Percentiles rank a stretch among this genome's conserved stretches.
Conservation (phyloP, 805 yeast genomes). For the Candida awuae region DNA sequence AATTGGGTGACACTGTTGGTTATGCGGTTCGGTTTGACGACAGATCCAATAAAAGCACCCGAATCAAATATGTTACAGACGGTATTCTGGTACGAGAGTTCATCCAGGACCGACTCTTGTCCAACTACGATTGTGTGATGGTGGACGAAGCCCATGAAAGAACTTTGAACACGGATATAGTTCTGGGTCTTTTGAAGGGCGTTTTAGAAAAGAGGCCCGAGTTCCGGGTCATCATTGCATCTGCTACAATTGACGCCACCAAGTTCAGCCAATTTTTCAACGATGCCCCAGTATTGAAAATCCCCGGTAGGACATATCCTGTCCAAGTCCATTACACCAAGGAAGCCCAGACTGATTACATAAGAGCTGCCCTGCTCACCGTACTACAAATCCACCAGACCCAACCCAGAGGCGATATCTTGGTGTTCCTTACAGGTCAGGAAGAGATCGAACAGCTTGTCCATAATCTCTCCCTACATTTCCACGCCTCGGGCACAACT, state of each 20-base stretch:
- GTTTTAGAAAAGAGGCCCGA: slow-evolving; percentile 57
- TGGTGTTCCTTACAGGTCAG: slow-evolving; percentile 91
- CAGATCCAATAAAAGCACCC: slow-evolving; percentile 52
- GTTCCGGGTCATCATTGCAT: slow-evolving; percentile 70
- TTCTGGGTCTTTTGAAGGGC: slow-evolving; percentile 74
- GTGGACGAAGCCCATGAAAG: slow-evolving; percentile 98
- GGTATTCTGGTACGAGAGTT: slow-evolving; percentile 91
- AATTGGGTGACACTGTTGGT: slow-evolving; percentile 85
- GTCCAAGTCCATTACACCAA: slow-evolving; percentile 78
- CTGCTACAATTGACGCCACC: slow-evolving; percentile 91
- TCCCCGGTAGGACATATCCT: slow-evolving; percentile 92
- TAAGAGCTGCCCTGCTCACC: slow-evolving; percentile 83
- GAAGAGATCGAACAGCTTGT: slow-evolving; percentile 87
- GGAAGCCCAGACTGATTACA: slow-evolving; percentile 84
- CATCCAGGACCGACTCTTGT: slow-evolving; percentile 62
- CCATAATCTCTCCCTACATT: slow-evolving; percentile 51
- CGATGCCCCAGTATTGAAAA: slow-evolving; percentile 76
- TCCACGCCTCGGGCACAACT: slow-evolving; percentile 44
- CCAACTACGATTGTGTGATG: slow-evolving; percentile 72
- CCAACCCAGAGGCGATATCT: slow-evolving; percentile 65
- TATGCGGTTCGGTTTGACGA: slow-evolving; percentile 87
- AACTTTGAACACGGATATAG: slow-evolving; percentile 80
- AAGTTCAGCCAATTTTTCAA: slow-evolving; percentile 77
- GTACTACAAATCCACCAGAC: slow-evolving; percentile 78
- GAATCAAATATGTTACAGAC: slow-evolving; percentile 86